phyloP scores from a whole-genome alignment of 2,329 filamentous ascomycete genomes.

The Myriosclerotinia scirpicola region DNA sequence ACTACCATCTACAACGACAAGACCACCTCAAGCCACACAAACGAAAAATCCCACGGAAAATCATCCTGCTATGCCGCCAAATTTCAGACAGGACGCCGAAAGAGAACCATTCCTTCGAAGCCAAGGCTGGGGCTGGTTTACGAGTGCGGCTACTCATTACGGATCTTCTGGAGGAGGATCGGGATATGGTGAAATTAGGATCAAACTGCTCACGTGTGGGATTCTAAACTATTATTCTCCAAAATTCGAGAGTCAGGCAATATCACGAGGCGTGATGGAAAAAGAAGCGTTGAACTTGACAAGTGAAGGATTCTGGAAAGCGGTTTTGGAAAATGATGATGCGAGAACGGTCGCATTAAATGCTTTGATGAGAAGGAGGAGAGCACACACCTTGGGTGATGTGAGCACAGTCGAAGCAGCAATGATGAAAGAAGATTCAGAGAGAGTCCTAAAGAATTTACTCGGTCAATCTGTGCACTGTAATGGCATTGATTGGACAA shows the following conservation, averaged over 20 bases:
- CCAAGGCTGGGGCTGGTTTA: slow-evolving; percentile 49
- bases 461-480: slow-evolving; percentile 38
- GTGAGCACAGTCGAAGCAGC: slow-evolving; percentile 41
- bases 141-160: slow-evolving; percentile 47
- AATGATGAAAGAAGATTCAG: slow-evolving; percentile 41
- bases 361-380: slow-evolving; percentile 43
- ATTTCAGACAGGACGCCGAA: slow-evolving; percentile 39
- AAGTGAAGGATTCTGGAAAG: slow-evolving; percentile 44
- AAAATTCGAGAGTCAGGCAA: slow-evolving; percentile 39
- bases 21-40: slow-evolving; percentile 40
- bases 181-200: slow-evolving; percentile 46
- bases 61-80: slow-evolving; percentile 42
- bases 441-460: slow-evolving; percentile 37
- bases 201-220: slow-evolving; percentile 45
- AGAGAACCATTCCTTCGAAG: slow-evolving; percentile 46
- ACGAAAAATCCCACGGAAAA: slow-evolving; percentile 36
- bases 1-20: slow-evolving; percentile 43
- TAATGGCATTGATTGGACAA: slow-evolving; percentile 48
- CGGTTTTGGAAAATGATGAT: slow-evolving; percentile 28
- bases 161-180: slow-evolving; percentile 44
- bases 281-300: slow-evolving; percentile 46
- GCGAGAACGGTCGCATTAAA: slow-evolving; percentile 39
- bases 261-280: slow-evolving; percentile 42
- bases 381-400: slow-evolving; percentile 43
- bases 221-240: slow-evolving; percentile 50